Evolutionary conservation across 352 stramenopile species (phyloP).

Genomic region (Globisporangium irregulare): DNA sequence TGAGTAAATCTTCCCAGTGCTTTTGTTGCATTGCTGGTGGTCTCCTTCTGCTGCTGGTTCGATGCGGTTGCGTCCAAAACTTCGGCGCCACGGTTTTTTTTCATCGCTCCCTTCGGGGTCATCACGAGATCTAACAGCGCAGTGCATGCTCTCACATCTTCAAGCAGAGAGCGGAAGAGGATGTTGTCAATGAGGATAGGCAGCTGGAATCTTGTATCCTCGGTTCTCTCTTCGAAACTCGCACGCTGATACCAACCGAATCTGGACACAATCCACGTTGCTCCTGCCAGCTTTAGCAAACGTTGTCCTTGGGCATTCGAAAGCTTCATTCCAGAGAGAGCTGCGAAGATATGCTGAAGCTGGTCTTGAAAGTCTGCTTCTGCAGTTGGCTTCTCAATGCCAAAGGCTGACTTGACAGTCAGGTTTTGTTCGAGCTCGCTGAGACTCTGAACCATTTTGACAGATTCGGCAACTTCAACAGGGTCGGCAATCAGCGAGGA

Average conservation of each 20-base stretch:
- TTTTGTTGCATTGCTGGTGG: constrained; percentile 1
- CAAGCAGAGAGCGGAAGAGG: constrained; percentile 22
- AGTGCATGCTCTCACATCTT: constrained; percentile 19
- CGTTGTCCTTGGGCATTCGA: constrained; percentile 60
- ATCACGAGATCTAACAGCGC: constrained; percentile 43
- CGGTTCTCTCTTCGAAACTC: neutral
- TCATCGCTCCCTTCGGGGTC: constrained; percentile 53
- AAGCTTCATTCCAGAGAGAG: constrained; percentile 40
- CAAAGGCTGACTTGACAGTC: neutral
- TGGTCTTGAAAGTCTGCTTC: constrained; percentile 9
- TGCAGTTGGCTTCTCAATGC: neutral
- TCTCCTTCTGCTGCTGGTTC: constrained; percentile 10
- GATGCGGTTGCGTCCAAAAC: constrained; percentile 14
- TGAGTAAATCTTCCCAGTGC: constrained; percentile 18
- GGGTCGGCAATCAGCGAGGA: constrained; percentile 1
- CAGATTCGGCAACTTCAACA: constrained; percentile 8
- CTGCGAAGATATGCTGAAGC: constrained; percentile 14
- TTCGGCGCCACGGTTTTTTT: constrained; percentile 29
- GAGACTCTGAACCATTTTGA: constrained; percentile 8
- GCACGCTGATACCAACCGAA: neutral
- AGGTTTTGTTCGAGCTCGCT: constrained; percentile 8
- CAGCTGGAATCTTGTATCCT: neutral
- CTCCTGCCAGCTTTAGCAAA: constrained; percentile 45
- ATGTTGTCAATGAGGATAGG: constrained; percentile 12
- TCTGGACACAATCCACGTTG: constrained; percentile 37